A percentile compares a stretch with the other conserved stretches of the same genome.
Conservation (phyloP, 768 basidiomycete species). For the Boletus insuetus region DNA sequence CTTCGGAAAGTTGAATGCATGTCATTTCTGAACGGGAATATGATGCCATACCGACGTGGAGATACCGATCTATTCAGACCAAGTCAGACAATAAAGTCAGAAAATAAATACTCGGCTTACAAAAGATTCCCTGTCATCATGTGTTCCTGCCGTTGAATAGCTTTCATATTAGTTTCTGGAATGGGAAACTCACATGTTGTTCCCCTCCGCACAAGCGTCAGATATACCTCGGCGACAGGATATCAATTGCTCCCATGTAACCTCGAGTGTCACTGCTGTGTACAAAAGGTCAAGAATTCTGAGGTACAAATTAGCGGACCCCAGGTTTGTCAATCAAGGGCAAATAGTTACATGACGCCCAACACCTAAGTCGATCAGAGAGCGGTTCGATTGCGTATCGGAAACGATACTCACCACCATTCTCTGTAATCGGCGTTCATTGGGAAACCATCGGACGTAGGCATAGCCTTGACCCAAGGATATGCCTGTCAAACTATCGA, state of each 20-base stretch:
- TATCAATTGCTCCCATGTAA: constrained; percentile 1
- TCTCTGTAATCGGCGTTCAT: neutral
- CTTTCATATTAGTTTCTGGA: neutral
- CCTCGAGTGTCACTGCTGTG: neutral
- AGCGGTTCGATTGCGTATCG: no score
- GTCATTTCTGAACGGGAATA: neutral
- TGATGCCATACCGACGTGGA: neutral
- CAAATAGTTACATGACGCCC: neutral
- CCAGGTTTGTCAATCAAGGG: neutral
- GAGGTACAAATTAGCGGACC: neutral
- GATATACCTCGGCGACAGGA: constrained; percentile 1
- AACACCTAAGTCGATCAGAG: neutral
- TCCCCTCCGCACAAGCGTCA: neutral
- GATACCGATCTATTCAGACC: neutral
- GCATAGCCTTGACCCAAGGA: constrained; percentile 3
- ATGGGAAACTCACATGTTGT: neutral
- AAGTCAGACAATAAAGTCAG: neutral
- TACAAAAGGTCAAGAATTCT: neutral
- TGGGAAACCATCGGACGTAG: constrained; percentile 1
- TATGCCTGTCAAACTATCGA: constrained; percentile 1
- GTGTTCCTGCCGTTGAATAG: neutral
- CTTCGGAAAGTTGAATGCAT: neutral
- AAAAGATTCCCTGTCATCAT: neutral
- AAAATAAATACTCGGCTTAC: neutral
- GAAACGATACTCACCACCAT: neutral